Base-by-base conservation (phyloP, 1,284 basidiomycete species). In the Gomphus bonarii region DNA sequence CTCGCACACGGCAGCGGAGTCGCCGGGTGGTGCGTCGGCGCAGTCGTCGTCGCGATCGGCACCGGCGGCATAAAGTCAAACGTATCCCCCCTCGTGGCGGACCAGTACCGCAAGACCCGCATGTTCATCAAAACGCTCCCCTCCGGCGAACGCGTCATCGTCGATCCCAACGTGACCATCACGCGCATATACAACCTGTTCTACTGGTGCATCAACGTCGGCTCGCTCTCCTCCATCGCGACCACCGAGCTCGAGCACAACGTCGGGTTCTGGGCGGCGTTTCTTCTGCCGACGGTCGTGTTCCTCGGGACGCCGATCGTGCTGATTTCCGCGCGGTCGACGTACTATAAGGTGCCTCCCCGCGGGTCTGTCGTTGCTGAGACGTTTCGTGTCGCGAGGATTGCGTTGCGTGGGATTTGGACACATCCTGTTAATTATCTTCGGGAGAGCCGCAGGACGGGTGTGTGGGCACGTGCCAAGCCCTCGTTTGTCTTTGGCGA, bases 41-140 rank as follows among this genome's bases (percentile, higher is more conserved):
- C 72, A 8, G 67, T 91, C 49, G 71, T 91, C 56, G 90, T 85
- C 70, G 85, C 81, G 52, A 28, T 77, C 18, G 79, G 81, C 9
- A 85, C 91, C 3, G 91, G 90, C 20, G 76, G 82, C 31, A 91
- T 94, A 78, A 92, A 92, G 71, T 68, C 83, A 0, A 91, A 91
- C 66, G 82, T 88, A 58, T 85, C 84, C 0, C 87, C 88, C 0
- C 73, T 91, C 56, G 76, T 91, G 40, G 89, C 88, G 43, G 87
- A 94, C 70, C 85, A 91, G 66, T 85, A 86, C 66, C 48, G 51
- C 9, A 73, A 74, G 55, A 77, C 73, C 38, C 84, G 76, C 61
- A 69, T 76, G 14, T 85, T 82, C 65, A 70, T 88, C 33, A 57
- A 65, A 3, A 78, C 75, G 3, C 77, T 76, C 1, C 77, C 74